phyloP scores from a whole-genome alignment of 345 rosid genomes.

The Isatis tinctoria region DNA sequence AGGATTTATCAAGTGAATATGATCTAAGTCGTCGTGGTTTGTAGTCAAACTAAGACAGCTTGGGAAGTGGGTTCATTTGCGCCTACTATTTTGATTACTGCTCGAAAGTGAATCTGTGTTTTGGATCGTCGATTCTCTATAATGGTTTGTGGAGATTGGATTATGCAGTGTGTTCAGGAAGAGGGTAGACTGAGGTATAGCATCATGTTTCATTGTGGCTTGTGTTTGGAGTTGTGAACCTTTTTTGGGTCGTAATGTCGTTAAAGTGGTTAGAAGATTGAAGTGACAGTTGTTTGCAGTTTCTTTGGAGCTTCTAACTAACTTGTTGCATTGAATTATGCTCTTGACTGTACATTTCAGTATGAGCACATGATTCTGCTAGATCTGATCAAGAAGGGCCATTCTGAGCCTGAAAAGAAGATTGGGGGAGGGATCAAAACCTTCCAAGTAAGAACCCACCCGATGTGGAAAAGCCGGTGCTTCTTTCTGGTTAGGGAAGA shows the following conservation, averaged over 20 bases:
- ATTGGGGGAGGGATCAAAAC: conserved; percentile 68
- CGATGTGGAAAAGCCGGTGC: conserved; percentile 69
- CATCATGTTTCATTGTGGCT: not conserved
- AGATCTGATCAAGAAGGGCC: conserved; percentile 83
- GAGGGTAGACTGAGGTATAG: not conserved
- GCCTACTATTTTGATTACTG: not conserved
- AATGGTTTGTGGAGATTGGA: no score
- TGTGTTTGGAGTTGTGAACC: not conserved
- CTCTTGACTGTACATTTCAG: conserved; percentile 33
- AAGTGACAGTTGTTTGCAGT: not conserved
- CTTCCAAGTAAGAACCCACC: conserved; percentile 74
- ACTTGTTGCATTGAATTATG: not conserved
- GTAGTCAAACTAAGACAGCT: not conserved
- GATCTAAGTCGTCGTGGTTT: not conserved
- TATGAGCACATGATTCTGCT: conserved; percentile 73
- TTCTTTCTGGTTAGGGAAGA: conserved; percentile 83
- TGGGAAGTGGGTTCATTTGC: not conserved
- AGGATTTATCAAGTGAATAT: not conserved
- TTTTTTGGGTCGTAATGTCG: not conserved
- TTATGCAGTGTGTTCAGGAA: not conserved
- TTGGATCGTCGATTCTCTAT: not conserved
- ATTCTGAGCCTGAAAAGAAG: conserved; percentile 70
- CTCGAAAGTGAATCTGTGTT: not conserved
- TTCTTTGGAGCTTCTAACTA: not conserved
- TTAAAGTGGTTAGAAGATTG: not conserved